A percentile compares a stretch with the other conserved stretches of the same genome.
These are phyloP conservation scores for Pseudogymnoascus sp. DNA, from an alignment of 2,329 filamentous ascomycete genomes.

Conservation along the genomic window DNA sequence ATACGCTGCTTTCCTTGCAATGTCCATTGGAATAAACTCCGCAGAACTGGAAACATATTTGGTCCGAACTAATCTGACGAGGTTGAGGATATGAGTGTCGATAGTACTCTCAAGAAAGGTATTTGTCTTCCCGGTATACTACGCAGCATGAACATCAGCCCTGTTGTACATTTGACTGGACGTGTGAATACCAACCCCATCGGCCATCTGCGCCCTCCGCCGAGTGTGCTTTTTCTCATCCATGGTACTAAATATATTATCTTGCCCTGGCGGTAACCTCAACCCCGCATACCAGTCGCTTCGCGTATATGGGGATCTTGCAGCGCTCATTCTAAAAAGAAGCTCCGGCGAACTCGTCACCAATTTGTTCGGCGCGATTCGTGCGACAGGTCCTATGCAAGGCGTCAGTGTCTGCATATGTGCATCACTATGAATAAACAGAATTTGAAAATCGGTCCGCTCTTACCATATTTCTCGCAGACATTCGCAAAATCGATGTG, in stretches of 20 bases:
- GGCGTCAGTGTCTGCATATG: neutral
- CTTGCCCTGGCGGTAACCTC: slow-evolving; percentile 6
- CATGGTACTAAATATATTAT: slow-evolving; percentile 10
- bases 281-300: slow-evolving; percentile 17
- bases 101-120: slow-evolving; percentile 35
- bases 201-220: slow-evolving; percentile 9
- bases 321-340: slow-evolving; percentile 18
- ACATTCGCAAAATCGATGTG: slow-evolving; percentile 8
- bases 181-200: neutral
- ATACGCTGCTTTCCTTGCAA: slow-evolving; percentile 44
- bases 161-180: neutral
- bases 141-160: slow-evolving; percentile 7
- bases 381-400: slow-evolving; percentile 16
- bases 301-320: slow-evolving; percentile 20
- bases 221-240: slow-evolving; percentile 5
- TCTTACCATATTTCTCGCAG: slow-evolving; percentile 8
- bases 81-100: slow-evolving; percentile 31
- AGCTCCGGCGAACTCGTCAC: slow-evolving; percentile 20
- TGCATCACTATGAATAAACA: neutral
- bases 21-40: slow-evolving; percentile 36
- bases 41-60: slow-evolving; percentile 39
- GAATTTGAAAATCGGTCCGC: neutral
- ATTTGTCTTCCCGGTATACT: slow-evolving; percentile 47
- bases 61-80: slow-evolving; percentile 39
- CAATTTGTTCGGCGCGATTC: slow-evolving; percentile 24